phyloP scores from a whole-genome alignment of 805 yeast genomes.

The Candida arabinofermentans region DNA sequence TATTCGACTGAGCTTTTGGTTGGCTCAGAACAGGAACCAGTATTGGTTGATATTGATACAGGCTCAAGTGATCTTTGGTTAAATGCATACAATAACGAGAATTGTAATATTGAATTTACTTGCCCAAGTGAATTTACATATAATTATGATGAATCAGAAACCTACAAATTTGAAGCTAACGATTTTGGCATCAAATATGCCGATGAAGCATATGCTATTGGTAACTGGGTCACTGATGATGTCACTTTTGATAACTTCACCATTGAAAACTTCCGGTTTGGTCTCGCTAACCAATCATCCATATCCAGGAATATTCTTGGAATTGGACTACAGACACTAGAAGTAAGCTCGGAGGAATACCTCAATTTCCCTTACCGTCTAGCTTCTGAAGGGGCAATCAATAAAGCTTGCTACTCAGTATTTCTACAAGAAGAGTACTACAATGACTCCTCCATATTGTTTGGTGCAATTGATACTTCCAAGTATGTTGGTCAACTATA shows the following conservation, averaged over 20 bases:
- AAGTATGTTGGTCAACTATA: not conserved
- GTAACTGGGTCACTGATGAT: not conserved
- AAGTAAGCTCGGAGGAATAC: not conserved
- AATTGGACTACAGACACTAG: not conserved
- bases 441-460: not conserved
- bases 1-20: not conserved
- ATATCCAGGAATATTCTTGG: not conserved
- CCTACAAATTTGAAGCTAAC: not conserved
- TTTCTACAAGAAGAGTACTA: not conserved
- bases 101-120: not conserved
- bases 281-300: not conserved
- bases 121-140: not conserved
- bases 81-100: not conserved
- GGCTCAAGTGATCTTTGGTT: not conserved
- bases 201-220: not conserved
- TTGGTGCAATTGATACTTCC: not conserved
- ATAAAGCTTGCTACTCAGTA: not conserved
- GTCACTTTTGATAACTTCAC: not conserved
- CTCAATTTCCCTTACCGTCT: not conserved
- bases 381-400: not conserved
- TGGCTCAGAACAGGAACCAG: not conserved
- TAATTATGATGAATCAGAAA: not conserved
- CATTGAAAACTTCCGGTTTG: not conserved
- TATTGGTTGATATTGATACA: not conserved
- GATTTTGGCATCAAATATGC: not conserved